Evolutionary conservation across 1,284 basidiomycete genomes (phyloP).

Genomic region (Pisolithus thermaeus): DNA sequence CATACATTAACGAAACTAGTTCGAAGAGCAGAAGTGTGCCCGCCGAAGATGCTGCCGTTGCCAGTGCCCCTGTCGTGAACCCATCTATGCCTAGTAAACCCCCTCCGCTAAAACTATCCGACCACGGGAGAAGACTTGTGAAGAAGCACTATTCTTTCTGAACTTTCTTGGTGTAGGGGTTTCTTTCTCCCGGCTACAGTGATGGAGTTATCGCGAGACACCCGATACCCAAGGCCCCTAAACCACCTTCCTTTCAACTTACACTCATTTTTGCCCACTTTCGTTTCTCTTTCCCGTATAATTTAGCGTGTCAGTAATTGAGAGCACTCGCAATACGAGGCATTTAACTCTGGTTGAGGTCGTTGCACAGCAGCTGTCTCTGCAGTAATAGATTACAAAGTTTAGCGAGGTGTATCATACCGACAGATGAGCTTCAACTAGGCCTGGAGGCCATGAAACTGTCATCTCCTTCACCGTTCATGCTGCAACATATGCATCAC

Average conservation of each 20-base stretch:
- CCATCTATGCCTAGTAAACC: background rate
- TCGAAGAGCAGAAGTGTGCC: constrained; percentile 4
- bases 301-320: background rate
- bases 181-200: background rate
- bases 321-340: background rate
- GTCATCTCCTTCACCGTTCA: no score
- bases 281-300: background rate
- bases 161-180: background rate
- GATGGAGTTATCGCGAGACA: no score
- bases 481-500: no score
- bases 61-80: background rate
- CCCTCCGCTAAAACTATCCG: no score
- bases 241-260: background rate
- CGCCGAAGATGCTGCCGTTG: background rate
- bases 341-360: background rate
- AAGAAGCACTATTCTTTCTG: background rate
- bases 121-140: background rate
- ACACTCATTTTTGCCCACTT: background rate
- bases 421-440: no score
- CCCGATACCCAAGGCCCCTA: no score
- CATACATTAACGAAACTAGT: constrained; percentile 29
- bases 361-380: no score
- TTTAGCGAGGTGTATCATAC: no score
- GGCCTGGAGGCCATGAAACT: no score
- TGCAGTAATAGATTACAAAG: no score